These are phyloP conservation scores for Alternaria novae-zelandiae DNA, from an alignment of 2,329 filamentous ascomycete species.

Conservation along the genomic window DNA sequence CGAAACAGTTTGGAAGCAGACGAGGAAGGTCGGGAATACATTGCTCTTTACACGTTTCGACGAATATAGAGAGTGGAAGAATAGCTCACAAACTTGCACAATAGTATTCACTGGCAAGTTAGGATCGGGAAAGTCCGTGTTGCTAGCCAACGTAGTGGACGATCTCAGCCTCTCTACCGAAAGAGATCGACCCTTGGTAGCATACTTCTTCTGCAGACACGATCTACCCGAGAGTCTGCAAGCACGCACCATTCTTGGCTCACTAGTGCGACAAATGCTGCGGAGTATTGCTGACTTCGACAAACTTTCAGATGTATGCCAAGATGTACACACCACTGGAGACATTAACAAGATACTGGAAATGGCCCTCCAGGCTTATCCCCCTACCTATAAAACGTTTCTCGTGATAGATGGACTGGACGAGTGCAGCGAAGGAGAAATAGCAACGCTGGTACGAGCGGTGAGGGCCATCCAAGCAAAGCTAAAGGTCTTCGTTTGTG, in stretches of 20 bases:
- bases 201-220: conserved; percentile 39
- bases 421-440: conserved; percentile 32
- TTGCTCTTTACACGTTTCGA: conserved; percentile 22
- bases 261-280: conserved; percentile 48
- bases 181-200: conserved; percentile 8
- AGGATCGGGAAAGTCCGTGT: conserved; percentile 55
- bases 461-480: conserved; percentile 29
- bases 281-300: conserved; percentile 27
- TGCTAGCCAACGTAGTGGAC: conserved; percentile 54
- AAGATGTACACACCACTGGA: background rate
- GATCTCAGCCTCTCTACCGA: conserved; percentile 19
- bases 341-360: conserved; percentile 24
- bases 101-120: conserved; percentile 51
- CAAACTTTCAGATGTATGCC: conserved; percentile 5
- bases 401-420: conserved; percentile 47
- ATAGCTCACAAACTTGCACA: conserved; percentile 27
- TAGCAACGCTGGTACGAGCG: conserved; percentile 18
- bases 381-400: conserved; percentile 28
- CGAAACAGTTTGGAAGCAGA: conserved; percentile 51
- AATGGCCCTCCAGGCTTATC: conserved; percentile 25
- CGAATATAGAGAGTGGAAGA: conserved; percentile 41
- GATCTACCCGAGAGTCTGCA: conserved; percentile 30
- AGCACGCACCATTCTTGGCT: conserved; percentile 33
- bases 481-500: conserved; percentile 28
- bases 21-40: conserved; percentile 50